Percentiles rank a stretch among this genome's conserved stretches.
Evolutionary conservation across 78 protist genomes (phyloP).

Genomic region (Bodo saltans): DNA sequence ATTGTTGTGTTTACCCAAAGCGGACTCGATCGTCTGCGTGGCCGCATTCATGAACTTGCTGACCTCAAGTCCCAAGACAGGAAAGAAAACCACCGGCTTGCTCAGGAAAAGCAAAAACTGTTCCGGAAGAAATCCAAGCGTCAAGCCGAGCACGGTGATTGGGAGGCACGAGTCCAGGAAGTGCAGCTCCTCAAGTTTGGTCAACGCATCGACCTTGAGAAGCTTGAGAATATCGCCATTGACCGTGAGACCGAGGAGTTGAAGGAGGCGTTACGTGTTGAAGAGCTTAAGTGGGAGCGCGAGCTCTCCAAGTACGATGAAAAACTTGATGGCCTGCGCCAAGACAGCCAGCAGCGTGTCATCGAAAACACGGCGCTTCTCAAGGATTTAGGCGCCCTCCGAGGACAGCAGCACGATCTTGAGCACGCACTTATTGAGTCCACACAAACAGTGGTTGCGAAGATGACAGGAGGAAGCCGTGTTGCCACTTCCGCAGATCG

Average conservation of each 20-base stretch:
- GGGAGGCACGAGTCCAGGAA: constrained; percentile 43
- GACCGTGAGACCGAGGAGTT: constrained; percentile 57
- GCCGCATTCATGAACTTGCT: constrained; percentile 18
- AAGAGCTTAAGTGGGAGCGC: constrained; percentile 9
- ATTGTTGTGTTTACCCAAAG: constrained; percentile 42
- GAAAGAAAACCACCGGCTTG: not conserved
- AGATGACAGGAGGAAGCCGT: constrained; percentile 3
- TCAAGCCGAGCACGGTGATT: constrained; percentile 1
- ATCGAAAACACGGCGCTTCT: not conserved
- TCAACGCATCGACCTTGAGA: constrained; percentile 43
- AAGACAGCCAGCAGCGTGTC: not conserved
- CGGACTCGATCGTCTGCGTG: constrained; percentile 17
- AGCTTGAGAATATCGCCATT: constrained; percentile 32
- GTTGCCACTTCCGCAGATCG: constrained; percentile 12
- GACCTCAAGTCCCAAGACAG: constrained; percentile 28
- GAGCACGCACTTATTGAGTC: constrained; percentile 14
- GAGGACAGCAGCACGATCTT: constrained; percentile 20
- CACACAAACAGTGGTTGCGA: not conserved
- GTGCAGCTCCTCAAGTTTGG: constrained; percentile 56
- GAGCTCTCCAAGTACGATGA: not conserved
- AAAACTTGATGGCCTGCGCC: not conserved
- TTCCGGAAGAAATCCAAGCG: not conserved
- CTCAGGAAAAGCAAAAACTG: not conserved
- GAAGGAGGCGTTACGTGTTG: constrained; percentile 25
- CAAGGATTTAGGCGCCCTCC: constrained; percentile 22